Percentiles rank a stretch among this genome's conserved stretches.
phyloP scores from a whole-genome alignment of 352 stramenopile species.

The Stramenopiles sp. region DNA sequence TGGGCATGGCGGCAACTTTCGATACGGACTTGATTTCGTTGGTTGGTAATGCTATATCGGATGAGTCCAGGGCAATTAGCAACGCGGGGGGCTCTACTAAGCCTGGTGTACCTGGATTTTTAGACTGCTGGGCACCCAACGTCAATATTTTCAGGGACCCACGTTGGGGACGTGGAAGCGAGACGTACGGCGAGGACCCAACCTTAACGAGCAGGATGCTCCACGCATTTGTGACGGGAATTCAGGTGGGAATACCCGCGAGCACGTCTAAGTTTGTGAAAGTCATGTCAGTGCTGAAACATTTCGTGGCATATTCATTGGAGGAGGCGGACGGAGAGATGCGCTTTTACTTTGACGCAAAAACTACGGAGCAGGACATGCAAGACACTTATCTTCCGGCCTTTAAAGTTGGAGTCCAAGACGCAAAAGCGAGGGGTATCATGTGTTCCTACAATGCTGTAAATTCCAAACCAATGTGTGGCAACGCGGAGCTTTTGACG shows the following conservation, averaged over 20 bases:
- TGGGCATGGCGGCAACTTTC: conserved; percentile 62
- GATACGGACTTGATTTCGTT: conserved; percentile 44
- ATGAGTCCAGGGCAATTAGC: conserved; percentile 51
- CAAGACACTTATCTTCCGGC: conserved; percentile 68
- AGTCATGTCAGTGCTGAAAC: conserved; percentile 69
- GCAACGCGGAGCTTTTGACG: conserved; percentile 53
- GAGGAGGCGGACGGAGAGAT: conserved; percentile 53
- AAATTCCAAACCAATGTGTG: conserved; percentile 75
- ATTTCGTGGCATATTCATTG: conserved; percentile 64
- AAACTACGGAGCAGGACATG: conserved; percentile 52
- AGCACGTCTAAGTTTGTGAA: conserved; percentile 34
- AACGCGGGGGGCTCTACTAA: conserved; percentile 34
- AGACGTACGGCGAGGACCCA: conserved; percentile 76
- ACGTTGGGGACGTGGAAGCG: conserved; percentile 72
- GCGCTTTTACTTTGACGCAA: conserved; percentile 59
- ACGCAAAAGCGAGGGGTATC: conserved; percentile 49
- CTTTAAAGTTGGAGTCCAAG: conserved; percentile 51
- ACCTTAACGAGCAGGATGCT: conserved; percentile 68
- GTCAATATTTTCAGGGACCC: conserved; percentile 85
- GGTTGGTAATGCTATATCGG: conserved; percentile 61
- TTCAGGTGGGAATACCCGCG: conserved; percentile 46
- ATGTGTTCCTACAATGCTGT: conserved; percentile 93
- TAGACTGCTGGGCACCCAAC: conserved; percentile 80
- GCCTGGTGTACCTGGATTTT: conserved; percentile 17
- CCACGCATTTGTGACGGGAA: conserved; percentile 53